Conservation (phyloP, 2,329 filamentous ascomycete genomes). For the Calonectria henricotiae region DNA sequence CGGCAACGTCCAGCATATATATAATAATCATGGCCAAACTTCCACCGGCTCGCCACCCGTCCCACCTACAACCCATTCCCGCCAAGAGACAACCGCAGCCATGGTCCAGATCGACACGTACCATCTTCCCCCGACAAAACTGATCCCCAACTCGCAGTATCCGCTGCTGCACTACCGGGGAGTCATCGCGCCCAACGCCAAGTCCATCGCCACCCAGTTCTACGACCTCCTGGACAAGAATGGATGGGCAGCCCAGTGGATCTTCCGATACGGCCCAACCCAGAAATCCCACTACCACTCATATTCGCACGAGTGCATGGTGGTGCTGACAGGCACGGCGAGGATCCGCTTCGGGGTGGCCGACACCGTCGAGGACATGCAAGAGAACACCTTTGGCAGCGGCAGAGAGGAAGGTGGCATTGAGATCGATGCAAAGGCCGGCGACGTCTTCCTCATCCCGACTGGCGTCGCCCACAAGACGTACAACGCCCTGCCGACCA, state of each 20-base stretch:
- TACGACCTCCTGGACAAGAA: slow-evolving; percentile 66
- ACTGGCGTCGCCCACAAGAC: slow-evolving; percentile 73
- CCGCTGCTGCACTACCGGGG: slow-evolving; percentile 21
- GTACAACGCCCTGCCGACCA: slow-evolving; percentile 60
- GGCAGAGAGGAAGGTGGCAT: slow-evolving; percentile 66
- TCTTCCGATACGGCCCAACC: slow-evolving; percentile 71
- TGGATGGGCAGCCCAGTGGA: slow-evolving; percentile 71
- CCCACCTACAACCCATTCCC: neutral
- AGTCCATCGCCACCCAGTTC: slow-evolving; percentile 21
- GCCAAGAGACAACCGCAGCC: neutral
- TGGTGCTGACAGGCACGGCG: slow-evolving; percentile 68
- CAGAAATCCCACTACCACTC: slow-evolving; percentile 74
- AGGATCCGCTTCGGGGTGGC: slow-evolving; percentile 71
- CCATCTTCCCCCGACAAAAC: slow-evolving; percentile 8
- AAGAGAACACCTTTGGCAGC: slow-evolving; percentile 60
- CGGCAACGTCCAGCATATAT: neutral
- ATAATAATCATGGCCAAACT: neutral
- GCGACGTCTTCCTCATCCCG: slow-evolving; percentile 74
- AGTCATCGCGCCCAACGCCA: slow-evolving; percentile 7
- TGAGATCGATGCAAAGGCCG: slow-evolving; percentile 64
- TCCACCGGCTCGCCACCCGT: neutral
- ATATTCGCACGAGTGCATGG: slow-evolving; percentile 72
- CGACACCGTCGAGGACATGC: slow-evolving; percentile 61
- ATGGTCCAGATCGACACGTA: slow-evolving; percentile 27
- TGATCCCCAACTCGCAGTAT: slow-evolving; percentile 18